These are phyloP conservation scores for Picochlorum sp. DNA, from an alignment of 139 green algal species.

Conservation along the genomic window DNA sequence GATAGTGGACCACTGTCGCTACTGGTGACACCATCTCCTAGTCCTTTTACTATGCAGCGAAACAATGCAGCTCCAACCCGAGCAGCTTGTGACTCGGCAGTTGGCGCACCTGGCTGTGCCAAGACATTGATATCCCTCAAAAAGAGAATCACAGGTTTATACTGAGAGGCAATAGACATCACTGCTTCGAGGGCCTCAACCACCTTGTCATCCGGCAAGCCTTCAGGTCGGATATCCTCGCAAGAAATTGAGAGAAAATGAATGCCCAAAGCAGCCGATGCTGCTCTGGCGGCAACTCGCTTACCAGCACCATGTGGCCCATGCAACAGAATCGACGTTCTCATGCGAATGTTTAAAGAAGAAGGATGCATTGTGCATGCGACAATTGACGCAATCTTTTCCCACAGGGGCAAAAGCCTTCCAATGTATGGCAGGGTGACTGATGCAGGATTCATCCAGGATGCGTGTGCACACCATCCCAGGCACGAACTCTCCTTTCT, in stretches of 20 bases:
- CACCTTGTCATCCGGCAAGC: slow-evolving; percentile 34
- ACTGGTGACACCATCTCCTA: slow-evolving; percentile 4
- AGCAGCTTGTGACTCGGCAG: slow-evolving; percentile 11
- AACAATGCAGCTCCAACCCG: slow-evolving; percentile 30
- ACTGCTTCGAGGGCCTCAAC: slow-evolving; percentile 39
- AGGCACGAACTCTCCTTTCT: neutral
- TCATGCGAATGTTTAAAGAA: slow-evolving; percentile 26
- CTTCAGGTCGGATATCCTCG: slow-evolving; percentile 36
- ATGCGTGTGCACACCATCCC: neutral
- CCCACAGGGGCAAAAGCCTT: slow-evolving; percentile 11
- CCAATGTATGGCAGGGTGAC: neutral
- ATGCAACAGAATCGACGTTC: slow-evolving; percentile 46
- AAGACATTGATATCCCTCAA: slow-evolving; percentile 40
- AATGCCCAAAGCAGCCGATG: slow-evolving; percentile 60
- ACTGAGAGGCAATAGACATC: slow-evolving; percentile 39
- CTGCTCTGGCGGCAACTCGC: slow-evolving; percentile 41
- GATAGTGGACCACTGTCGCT: neutral
- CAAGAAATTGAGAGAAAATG: slow-evolving; percentile 52
- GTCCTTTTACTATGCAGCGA: slow-evolving; percentile 15
- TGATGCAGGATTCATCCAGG: neutral
- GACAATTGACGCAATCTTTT: slow-evolving; percentile 18
- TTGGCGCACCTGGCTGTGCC: neutral
- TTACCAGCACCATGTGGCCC: slow-evolving; percentile 51
- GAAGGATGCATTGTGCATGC: slow-evolving; percentile 36
- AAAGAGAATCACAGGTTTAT: slow-evolving; percentile 49